Base-by-base conservation (phyloP, 2,329 filamentous ascomycete genomes). In the Colletotrichum musae region DNA sequence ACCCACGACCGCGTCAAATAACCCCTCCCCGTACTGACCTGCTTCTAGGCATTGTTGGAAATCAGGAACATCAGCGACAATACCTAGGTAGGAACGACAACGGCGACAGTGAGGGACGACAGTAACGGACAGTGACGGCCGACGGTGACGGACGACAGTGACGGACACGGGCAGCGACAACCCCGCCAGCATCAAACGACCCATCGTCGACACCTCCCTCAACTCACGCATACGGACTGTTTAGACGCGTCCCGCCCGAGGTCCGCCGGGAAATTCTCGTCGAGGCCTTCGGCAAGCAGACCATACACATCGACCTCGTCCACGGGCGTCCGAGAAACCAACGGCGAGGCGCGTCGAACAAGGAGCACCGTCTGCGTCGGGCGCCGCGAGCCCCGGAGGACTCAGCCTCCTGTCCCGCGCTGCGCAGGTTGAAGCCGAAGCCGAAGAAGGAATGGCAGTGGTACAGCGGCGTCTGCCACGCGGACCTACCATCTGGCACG, bases 201-300 rank as follows among this genome's bases (percentile, higher is more conserved):
- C 15, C 39, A 13, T 16, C 39, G 39, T 3, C 12, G 5, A 43
- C 36, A 21, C n/a, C 32, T 13, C 15, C 12, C 24, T 57, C 39
- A 18, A n/a, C 51, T 24, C 7, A 32, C 10, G 7, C 28, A 7
- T 32, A 32, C 7, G 7, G 28, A 32, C 45, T 57, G 1, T 64
- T 64, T 24, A 9, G 26, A 15, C 73, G 73, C 39, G 70, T 81
- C 2, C 80, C 80, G 9, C 61, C 74, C 16, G 79, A 81, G 70
- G 73, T 81, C 6, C 75, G 80, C 24, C 75, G 74, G 47, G 75
- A 75, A 70, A 76, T 81, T 54, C 60, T 76, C n/a, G 58, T 70
- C 6, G 69, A 72, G 6, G 75, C 74, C 1, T 75, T 76, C 70
- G 74, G 74, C 15, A 54, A 63, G 10, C 70, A 58, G 4, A 72